Evolutionary conservation across 441 rosid genomes (phyloP).

Genomic region (Biscutella laevigata): DNA sequence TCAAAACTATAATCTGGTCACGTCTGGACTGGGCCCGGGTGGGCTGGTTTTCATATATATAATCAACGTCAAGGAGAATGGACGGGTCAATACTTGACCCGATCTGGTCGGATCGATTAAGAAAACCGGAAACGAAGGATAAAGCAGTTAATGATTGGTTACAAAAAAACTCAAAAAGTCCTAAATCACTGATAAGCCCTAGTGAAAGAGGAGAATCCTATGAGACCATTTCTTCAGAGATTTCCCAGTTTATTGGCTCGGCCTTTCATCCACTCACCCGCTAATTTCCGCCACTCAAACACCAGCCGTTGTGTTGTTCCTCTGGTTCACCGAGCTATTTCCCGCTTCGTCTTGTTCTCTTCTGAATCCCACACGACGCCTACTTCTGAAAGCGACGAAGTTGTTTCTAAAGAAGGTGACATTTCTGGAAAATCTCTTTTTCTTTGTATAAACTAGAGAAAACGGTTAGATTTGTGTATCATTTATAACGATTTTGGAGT

Average conservation of each 20-base stretch:
- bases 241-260: conserved; percentile 11
- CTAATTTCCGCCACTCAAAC: not conserved
- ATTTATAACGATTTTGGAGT: not conserved
- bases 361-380: conserved; percentile 7
- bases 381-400: not conserved
- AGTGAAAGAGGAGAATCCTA: not conserved
- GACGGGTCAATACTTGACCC: not conserved
- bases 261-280: conserved; percentile 5
- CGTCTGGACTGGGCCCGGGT: not conserved
- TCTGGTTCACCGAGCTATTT: not conserved
- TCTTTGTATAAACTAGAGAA: not conserved
- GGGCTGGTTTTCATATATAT: not conserved
- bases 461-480: not conserved
- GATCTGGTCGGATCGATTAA: not conserved
- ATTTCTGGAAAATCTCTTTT: not conserved
- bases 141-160: not conserved
- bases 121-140: not conserved
- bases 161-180: not conserved
- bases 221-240: conserved; percentile 22
- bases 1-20: too few relatives aligned
- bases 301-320: not conserved
- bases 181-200: conserved; percentile 17
- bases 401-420: conserved; percentile 27
- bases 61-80: not conserved
- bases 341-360: conserved; percentile 22